These are phyloP conservation scores for Boletus sensibilis DNA, from an alignment of 768 basidiomycete species.

Conservation along the genomic window DNA sequence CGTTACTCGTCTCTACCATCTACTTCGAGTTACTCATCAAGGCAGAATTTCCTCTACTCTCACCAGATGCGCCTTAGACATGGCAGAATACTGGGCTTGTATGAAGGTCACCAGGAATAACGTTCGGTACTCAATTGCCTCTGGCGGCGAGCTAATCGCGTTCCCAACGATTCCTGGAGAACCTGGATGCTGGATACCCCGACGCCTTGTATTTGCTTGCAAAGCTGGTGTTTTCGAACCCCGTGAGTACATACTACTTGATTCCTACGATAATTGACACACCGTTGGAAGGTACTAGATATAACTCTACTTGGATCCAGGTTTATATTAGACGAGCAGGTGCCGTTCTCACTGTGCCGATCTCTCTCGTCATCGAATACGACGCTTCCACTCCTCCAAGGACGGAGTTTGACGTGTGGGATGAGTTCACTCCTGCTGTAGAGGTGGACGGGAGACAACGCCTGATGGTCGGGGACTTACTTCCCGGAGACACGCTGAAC, in stretches of 20 bases:
- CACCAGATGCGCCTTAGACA: too few relatives aligned
- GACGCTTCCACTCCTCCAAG: too few relatives aligned
- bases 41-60: too few relatives aligned
- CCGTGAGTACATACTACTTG: neutral
- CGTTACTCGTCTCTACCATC: too few relatives aligned
- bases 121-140: too few relatives aligned
- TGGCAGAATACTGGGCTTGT: too few relatives aligned
- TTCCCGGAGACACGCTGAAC: neutral
- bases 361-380: neutral
- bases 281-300: neutral
- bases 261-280: neutral
- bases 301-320: rapidly evolving
- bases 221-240: neutral
- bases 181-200: neutral
- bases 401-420: neutral
- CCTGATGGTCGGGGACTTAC: neutral
- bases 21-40: too few relatives aligned
- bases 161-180: neutral
- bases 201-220: neutral
- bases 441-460: neutral
- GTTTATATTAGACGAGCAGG: neutral
- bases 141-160: neutral
- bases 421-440: neutral
- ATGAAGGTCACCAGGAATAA: too few relatives aligned
- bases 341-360: neutral